These are phyloP conservation scores for Coleophoma cylindrospora DNA, from an alignment of 2,329 filamentous ascomycete genomes.

Conservation along the genomic window DNA sequence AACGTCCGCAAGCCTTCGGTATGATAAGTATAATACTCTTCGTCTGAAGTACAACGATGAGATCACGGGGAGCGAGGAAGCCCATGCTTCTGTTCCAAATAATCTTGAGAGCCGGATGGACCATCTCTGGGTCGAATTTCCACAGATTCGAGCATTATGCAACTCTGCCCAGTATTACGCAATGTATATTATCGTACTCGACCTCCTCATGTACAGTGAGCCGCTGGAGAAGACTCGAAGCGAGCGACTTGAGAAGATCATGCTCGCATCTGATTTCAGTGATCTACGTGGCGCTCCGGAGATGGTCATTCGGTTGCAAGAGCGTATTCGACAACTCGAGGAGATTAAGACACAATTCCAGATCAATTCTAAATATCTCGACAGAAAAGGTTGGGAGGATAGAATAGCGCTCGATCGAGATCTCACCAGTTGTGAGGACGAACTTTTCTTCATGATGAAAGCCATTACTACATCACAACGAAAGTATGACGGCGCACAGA, in stretches of 20 bases:
- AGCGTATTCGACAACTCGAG: slow-evolving; percentile 87
- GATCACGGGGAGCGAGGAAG: slow-evolving; percentile 60
- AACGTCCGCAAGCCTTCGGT: slow-evolving; percentile 88
- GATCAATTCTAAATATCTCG: slow-evolving; percentile 80
- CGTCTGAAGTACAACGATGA: slow-evolving; percentile 97
- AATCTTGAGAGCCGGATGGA: slow-evolving; percentile 78
- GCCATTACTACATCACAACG: slow-evolving; percentile 95
- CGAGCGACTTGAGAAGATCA: slow-evolving; percentile 95
- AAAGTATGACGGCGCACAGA: slow-evolving; percentile 71
- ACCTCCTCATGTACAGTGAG: slow-evolving; percentile 93
- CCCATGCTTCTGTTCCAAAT: slow-evolving; percentile 44
- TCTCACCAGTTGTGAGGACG: slow-evolving; percentile 84
- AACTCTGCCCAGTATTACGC: slow-evolving; percentile 97
- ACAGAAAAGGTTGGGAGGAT: slow-evolving; percentile 88
- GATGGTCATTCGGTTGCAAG: slow-evolving; percentile 87
- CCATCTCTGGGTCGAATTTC: slow-evolving; percentile 95
- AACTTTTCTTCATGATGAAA: slow-evolving; percentile 99
- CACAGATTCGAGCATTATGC: slow-evolving; percentile 88
- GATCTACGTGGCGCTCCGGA: slow-evolving; percentile 90
- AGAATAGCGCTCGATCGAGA: slow-evolving; percentile 85
- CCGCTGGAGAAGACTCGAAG: slow-evolving; percentile 95
- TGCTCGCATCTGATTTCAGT: slow-evolving; percentile 97
- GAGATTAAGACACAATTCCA: slow-evolving; percentile 97
- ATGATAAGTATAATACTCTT: slow-evolving; percentile 97
- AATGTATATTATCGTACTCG: slow-evolving; percentile 95